phyloP scores from a whole-genome alignment of 2,329 filamentous ascomycete genomes.

The Apiospora pterosperma region DNA sequence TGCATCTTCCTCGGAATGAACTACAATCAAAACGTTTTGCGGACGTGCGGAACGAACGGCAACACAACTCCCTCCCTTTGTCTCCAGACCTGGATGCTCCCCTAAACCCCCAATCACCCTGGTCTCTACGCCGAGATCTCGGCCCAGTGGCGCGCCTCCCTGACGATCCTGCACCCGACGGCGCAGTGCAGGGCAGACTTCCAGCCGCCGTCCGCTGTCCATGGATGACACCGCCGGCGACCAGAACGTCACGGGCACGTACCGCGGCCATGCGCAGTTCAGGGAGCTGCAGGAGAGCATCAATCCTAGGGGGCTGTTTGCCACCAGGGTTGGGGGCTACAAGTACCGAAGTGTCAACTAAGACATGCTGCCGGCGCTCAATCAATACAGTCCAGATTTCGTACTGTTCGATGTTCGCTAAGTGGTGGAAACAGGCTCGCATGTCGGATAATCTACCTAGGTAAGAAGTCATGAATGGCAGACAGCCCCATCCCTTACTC shows the following conservation, averaged over 20 bases:
- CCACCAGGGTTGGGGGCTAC: slow-evolving; percentile 22
- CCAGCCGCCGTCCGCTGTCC: slow-evolving; percentile 29
- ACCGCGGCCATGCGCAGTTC: slow-evolving; percentile 25
- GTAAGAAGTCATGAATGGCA: no score
- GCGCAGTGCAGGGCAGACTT: slow-evolving; percentile 27
- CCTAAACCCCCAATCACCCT: slow-evolving; percentile 16
- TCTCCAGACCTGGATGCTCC: slow-evolving; percentile 20
- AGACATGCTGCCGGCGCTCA: no score
- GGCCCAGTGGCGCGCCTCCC: slow-evolving; percentile 23
- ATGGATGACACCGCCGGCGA: slow-evolving; percentile 34
- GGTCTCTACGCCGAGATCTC: slow-evolving; percentile 31
- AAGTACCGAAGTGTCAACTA: no score
- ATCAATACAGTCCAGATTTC: no score
- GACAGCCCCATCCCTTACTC: no score
- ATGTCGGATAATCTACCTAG: no score
- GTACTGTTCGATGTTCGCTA: no score
- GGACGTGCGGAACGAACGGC: no score
- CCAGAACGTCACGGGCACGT: slow-evolving; percentile 26
- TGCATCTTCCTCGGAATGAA: slow-evolving; percentile 13
- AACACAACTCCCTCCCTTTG: background rate
- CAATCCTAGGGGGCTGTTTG: slow-evolving; percentile 28
- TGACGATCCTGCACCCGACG: slow-evolving; percentile 17
- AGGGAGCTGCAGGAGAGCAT: slow-evolving; percentile 26
- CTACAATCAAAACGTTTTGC: slow-evolving; percentile 7
- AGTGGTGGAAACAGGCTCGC: no score